A percentile compares a stretch with the other conserved stretches of the same genome.
Conservation (phyloP, 768 basidiomycete genomes). For the Pulveroboletus ravenelii region DNA sequence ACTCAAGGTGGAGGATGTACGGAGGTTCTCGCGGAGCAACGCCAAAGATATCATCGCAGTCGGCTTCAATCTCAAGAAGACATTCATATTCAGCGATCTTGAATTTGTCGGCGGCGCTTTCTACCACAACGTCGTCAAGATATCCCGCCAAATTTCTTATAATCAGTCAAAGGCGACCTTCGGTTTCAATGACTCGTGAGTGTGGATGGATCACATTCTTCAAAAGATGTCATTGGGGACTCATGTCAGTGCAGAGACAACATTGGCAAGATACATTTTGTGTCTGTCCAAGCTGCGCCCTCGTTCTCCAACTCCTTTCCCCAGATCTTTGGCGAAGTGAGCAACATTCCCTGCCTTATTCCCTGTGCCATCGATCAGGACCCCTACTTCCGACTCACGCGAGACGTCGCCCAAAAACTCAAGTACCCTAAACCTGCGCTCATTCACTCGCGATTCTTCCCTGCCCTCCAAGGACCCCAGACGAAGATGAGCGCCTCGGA, state of each 20-base stretch:
- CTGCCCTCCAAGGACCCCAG: conserved; percentile 94
- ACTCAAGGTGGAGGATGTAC: conserved; percentile 84
- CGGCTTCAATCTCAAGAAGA: conserved; percentile 86
- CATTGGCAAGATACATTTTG: conserved; percentile 97
- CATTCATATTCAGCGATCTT: conserved; percentile 95
- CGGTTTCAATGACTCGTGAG: conserved; percentile 94
- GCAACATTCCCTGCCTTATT: conserved; percentile 88
- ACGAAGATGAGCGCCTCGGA: conserved; percentile 99
- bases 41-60: conserved; percentile 97
- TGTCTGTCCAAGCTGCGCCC: conserved; percentile 90
- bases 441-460: conserved; percentile 96
- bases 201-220: conserved; percentile 6
- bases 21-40: conserved; percentile 76
- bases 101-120: conserved; percentile 88
- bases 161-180: conserved; percentile 94
- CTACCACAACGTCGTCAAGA: conserved; percentile 90
- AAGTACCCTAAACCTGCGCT: conserved; percentile 94
- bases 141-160: conserved; percentile 88
- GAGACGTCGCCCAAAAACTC: conserved; percentile 89
- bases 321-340: conserved; percentile 83
- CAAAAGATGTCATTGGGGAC: neutral
- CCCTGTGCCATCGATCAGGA: conserved; percentile 99
- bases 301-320: conserved; percentile 99
- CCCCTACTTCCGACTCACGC: conserved; percentile 95
- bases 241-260: conserved; percentile 66